These are phyloP conservation scores for Datisca glomerata DNA, from an alignment of 306 rosid species.

Conservation along the genomic window DNA sequence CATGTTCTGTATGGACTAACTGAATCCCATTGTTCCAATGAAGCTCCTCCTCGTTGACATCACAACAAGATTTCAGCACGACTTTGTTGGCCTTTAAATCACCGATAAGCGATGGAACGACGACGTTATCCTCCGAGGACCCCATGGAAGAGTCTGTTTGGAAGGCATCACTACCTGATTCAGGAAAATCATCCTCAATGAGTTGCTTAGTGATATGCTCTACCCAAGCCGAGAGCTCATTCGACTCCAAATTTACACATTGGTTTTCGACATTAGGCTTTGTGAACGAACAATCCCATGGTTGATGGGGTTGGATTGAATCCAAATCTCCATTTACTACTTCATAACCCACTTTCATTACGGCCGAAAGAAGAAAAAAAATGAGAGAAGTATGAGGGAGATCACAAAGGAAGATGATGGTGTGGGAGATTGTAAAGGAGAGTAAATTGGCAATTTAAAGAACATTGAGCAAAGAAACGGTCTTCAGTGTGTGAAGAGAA, in stretches of 20 bases:
- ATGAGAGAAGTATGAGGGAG: constrained; percentile 5
- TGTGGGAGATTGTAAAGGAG: constrained; percentile 19
- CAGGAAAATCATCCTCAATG: constrained; percentile 47
- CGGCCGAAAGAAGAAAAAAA: neutral
- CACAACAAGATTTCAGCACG: constrained; percentile 10
- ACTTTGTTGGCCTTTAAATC: constrained; percentile 25
- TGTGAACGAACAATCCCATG: constrained; percentile 29
- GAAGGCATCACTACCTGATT: constrained; percentile 14
- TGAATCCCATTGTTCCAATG: constrained; percentile 19
- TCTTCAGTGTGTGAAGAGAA: neutral
- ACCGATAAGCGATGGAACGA: constrained; percentile 9
- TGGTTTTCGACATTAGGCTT: constrained; percentile 25
- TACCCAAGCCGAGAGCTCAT: constrained; percentile 50
- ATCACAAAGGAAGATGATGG: neutral
- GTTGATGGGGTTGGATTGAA: constrained; percentile 40
- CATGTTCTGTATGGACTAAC: constrained; percentile 25
- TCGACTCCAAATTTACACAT: constrained; percentile 27
- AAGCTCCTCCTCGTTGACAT: constrained; percentile 12
- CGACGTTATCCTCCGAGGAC: no score
- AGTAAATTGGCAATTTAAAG: constrained; percentile 31
- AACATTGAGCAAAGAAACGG: constrained; percentile 13
- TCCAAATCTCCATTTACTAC: constrained; percentile 33
- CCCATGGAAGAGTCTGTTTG: constrained; percentile 12
- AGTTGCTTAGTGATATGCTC: constrained; percentile 59
- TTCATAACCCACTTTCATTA: constrained; percentile 45